phyloP scores from a whole-genome alignment of 2,329 filamentous ascomycete genomes.

The Neoarthrinium moseri region DNA sequence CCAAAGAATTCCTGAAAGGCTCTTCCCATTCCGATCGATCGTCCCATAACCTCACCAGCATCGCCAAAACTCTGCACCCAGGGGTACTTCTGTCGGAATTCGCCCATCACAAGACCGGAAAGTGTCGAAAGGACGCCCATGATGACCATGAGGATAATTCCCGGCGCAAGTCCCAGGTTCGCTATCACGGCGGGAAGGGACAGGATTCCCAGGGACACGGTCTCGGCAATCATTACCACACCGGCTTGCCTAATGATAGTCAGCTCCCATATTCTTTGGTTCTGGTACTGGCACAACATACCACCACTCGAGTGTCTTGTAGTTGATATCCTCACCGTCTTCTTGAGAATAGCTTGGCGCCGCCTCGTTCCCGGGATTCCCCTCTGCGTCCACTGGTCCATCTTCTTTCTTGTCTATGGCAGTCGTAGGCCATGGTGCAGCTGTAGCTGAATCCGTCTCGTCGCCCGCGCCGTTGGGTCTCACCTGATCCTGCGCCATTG shows the following conservation, averaged over 20 bases:
- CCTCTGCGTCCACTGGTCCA: neutral
- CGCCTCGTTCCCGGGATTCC: neutral
- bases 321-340: conserved; percentile 26
- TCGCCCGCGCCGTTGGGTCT: neutral
- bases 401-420: conserved; percentile 4
- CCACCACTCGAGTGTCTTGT: conserved; percentile 38
- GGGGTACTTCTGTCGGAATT: conserved; percentile 70
- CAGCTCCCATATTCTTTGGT: neutral
- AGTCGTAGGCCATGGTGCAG: neutral
- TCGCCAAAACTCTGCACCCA: conserved; percentile 67
- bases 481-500: too few relatives aligned
- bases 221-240: conserved; percentile 42
- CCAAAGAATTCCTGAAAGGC: conserved; percentile 60
- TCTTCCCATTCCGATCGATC: conserved; percentile 44
- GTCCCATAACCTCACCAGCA: conserved; percentile 56
- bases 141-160: conserved; percentile 69
- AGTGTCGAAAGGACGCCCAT: conserved; percentile 67
- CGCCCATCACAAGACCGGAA: conserved; percentile 53
- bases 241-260: conserved; percentile 38
- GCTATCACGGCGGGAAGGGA: conserved; percentile 76
- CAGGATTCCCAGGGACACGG: conserved; percentile 54
- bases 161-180: conserved; percentile 68
- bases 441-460: neutral
- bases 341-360: conserved; percentile 13
- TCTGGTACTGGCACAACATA: conserved; percentile 19